Evolutionary conservation across 1,284 basidiomycete species (phyloP), one percentile per base, ranked within the genome.

Genomic region (Apiotrichum gracile): DNA sequence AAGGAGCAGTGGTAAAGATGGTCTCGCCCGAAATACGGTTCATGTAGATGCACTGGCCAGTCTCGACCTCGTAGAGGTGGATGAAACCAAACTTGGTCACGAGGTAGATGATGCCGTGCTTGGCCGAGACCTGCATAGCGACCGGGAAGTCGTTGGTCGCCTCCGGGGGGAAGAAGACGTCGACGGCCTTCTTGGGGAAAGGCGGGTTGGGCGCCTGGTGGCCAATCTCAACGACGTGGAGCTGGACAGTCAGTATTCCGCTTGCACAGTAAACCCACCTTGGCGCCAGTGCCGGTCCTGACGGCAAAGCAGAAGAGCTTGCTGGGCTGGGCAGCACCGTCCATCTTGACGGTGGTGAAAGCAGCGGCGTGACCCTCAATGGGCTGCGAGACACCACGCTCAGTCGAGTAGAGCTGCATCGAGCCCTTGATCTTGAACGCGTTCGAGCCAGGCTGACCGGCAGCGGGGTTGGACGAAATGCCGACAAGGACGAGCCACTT

Each of bases 21-120:
- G 96, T 98, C 78, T 98, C 96, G 42, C 96, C 94, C 47, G 91
- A 96, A 74, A 99, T 98, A 61, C 96, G 88, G 82, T 99, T 98
- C 96, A 98, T 99, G 82, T 98, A 99, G 65, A 98, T 86, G 79
- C 96, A 98, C 49, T 91, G 87, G 56, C 94, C 96, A n/a, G 88
- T 85, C 77, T 99, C 96, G 62, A 98, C 83, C 77, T 99, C 96
- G 77, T 99, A 99, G 17, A 99, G 83, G 77, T 98, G 96, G 69
- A 99, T 97, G 78, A 99, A 99, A 47, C 96, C 96, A 73, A 92
- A 98, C 76, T 99, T 99, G 57, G 96, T 98, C 69, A 97, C 89
- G 56, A 99, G 83, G 78, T 96, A 99, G 67, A 97, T 81, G 76
- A 99, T 92, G 45, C 94, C 94, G 76, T 97, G 94, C 69, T 91